Evolutionary conservation across 208 protist genomes (phyloP), one percentile per base, ranked within the genome.

Genomic region (Leishmania mexicana): DNA sequence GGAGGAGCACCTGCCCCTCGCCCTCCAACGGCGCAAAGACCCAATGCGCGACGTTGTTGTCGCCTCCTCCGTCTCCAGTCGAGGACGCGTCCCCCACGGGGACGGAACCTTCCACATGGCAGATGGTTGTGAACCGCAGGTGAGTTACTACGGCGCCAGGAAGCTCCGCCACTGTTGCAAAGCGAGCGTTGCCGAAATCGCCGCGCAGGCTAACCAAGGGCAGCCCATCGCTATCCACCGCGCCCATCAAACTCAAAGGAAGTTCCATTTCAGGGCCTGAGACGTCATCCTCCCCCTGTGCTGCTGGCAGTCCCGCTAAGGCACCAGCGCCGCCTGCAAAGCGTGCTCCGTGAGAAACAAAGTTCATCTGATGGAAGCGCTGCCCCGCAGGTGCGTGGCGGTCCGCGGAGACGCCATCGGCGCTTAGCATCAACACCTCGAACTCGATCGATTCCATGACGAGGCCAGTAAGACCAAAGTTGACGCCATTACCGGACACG

Each of bases 381-480:
- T 31, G 76, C 72, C 15, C 57, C 10, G 49, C 47, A 51, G 40
- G 38, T 47, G 11, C 8, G 28, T 10, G 17, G 11, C 54, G 1
- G 38, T 72, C 64, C n/a, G 40, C 19, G 19, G 8, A 42, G 31
- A 24, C 58, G 1, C 70, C 62, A n/a, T 76, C 62, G 21, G 49
- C 21, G 24, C 2, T 67, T 74, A n/a, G 13, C 53, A 88, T 79
- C 19, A 67, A 19, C 35, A 96, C 78, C 76, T 96, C 93, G 79
- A 96, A 95, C 81, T 94, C 88, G 24, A 96, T 86, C 10, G 85
- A 83, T 28, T 86, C 89, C 57, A 95, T 92, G 42, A 64, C 62
- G 38, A 96, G 71, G 35, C 84, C 85, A 5, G 49, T 47, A n/a
- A 93, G 24, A 19, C 85, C 83, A 75, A 96, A 85, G 49, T 87